phyloP scores from a whole-genome alignment of 768 basidiomycete species.

The Suillus decipiens region DNA sequence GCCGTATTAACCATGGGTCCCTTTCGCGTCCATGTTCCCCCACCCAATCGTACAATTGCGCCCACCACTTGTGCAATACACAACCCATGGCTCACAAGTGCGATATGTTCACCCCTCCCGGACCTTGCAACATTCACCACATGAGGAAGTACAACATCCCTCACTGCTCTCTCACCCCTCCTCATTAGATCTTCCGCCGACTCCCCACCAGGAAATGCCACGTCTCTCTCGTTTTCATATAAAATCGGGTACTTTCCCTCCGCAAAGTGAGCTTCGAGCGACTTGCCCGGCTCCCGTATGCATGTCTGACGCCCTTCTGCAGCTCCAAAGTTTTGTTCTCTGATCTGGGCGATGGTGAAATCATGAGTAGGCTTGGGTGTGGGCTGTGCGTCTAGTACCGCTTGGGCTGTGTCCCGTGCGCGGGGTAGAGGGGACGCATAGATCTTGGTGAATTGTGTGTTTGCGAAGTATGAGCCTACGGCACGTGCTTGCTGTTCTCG shows the following conservation, averaged over 20 bases:
- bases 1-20: constrained; percentile 59
- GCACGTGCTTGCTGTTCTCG: constrained; percentile 62
- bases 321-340: constrained; percentile 70
- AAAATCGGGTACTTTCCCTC: constrained; percentile 55
- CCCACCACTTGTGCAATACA: constrained; percentile 63
- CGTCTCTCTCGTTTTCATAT: constrained; percentile 33
- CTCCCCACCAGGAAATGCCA: constrained; percentile 69
- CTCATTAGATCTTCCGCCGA: constrained; percentile 59
- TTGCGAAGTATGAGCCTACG: constrained; percentile 55
- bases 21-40: constrained; percentile 19
- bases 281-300: constrained; percentile 26
- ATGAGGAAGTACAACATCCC: constrained; percentile 53
- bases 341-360: constrained; percentile 42
- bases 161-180: constrained; percentile 54
- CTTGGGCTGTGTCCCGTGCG: constrained; percentile 60
- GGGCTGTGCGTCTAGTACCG: constrained; percentile 50
- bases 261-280: constrained; percentile 49
- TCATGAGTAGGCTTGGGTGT: constrained; percentile 47
- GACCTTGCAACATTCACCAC: constrained; percentile 46
- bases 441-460: constrained; percentile 53
- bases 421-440: constrained; percentile 69
- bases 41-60: constrained; percentile 47
- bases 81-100: constrained; percentile 74
- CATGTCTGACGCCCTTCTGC: constrained; percentile 64
- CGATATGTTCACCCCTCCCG: constrained; percentile 50